Base-by-base conservation (phyloP, 768 basidiomycete species). In the Panellus pusillus region DNA sequence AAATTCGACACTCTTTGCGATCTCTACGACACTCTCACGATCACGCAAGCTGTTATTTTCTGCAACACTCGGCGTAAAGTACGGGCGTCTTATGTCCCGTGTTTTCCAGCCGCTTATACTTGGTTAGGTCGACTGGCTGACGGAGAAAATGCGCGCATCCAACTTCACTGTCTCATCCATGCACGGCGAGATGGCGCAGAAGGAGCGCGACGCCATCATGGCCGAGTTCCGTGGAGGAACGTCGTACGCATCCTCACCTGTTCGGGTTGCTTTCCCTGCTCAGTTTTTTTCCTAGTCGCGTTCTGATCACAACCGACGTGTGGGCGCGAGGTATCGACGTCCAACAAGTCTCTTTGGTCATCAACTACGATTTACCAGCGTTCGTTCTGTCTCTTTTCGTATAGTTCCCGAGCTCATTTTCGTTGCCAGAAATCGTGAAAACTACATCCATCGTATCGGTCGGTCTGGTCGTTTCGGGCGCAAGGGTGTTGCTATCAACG, bases 401-500 rank as follows among this genome's bases (percentile, higher is more conserved):
- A 37, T 39, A 50, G 55, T 58, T 42, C 37, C 12, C 39, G 44
- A 52, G 31, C 46, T 63, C 46, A 48, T 44, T 49, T 29, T 12
- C 51, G 36, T 50, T 63, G 47, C n/a, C 59, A 93, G 88, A 61
- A 93, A 93, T 70, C 91, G 91, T 80, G 96, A 98, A 82, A 98
- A 99, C 73, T 99, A 99, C 77, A 98, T 99, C 63, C 97, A 99
- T 78, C 91, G 97, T 67, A 98, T 98, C 68, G 97, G 97, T 72
- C 93, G 97, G 58, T 97, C 95, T 54, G 97, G 97, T 68, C 93
- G 97, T 54, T 98, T 98, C 76, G 97, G 97, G 63, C 81, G 97
- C 64, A 99, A 99, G 76, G 97, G 96, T 80, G 97, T 98, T 56
- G 97, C 97, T 40, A 98, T 99, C 75, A 99, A 98, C 74, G 95